Base-by-base conservation (phyloP, 352 stramenopile genomes). In the Phytophthora pistaciae region DNA sequence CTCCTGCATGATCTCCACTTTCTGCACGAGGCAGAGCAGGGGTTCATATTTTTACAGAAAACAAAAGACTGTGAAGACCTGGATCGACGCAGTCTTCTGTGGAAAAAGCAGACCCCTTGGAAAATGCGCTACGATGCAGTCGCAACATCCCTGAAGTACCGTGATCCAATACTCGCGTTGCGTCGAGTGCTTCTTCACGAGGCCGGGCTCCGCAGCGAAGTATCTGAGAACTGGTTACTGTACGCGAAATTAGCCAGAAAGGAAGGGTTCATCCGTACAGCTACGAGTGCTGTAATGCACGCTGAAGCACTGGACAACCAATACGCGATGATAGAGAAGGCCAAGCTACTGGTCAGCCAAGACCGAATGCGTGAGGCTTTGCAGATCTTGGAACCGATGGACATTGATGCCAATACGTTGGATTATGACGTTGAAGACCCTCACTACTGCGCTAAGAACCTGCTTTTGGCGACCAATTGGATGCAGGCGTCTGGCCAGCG, bases 391-490 rank as follows among this genome's bases (percentile, higher is more conserved):
- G 90, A 97, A 31, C 90, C 90, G 0, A 80, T 95, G 44, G 81
- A 90, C 60, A 91, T 97, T 27, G 88, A 96, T 50, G 77, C 85
- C 8, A 81, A 85, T 13, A 92, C 84, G 44, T 63, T 96, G 25
- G 85, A 93, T 27, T 93, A 85, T 70, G 78, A 92, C 25, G 83
- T 93, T 2, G 87, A 93, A 50, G 87, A 97, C 36, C 75, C 76
- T 25, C 85, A 90, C 42, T 88, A 89, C 38, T 88, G 80, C 72
- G 93, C 93, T 36, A 97, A 96, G 31, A 94, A 90, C 31, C 74
- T 99, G 21, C 83, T 99, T 6, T 83, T 98, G 42, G 88, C 96
- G 10, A 99, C 97, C 1, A 96, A 98, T 59, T 99, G 97, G 96
- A 98, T 99, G 84, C 94, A 98, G 71, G 93, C 97, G 60, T 97